These are phyloP conservation scores for Penicillium canescens DNA, from an alignment of 495 filamentous ascomycete species.

Conservation along the genomic window DNA sequence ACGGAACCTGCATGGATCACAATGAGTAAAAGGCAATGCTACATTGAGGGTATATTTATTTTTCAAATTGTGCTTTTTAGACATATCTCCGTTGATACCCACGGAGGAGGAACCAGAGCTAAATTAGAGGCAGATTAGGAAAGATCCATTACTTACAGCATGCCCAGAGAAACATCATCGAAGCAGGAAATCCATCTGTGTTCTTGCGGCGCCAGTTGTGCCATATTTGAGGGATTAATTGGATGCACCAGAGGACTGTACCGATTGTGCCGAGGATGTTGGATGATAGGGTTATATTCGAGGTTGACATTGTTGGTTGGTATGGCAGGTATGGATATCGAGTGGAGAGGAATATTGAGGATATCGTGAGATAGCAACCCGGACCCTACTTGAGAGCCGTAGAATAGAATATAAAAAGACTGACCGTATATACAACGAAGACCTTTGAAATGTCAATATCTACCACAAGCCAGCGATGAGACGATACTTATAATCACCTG, in stretches of 20 bases:
- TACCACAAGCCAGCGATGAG: too few species aligned
- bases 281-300: conserved; percentile 46
- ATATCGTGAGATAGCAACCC: too few species aligned
- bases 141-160: conserved; percentile 47
- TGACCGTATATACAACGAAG: too few species aligned
- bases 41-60: background rate
- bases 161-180: conserved; percentile 79
- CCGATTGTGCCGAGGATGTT: conserved; percentile 57
- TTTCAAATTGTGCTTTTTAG: background rate
- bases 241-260: conserved; percentile 56
- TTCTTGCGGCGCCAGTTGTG: conserved; percentile 68
- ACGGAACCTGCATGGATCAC: conserved; percentile 36
- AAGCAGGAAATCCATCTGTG: conserved; percentile 68
- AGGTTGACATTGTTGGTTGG: conserved; percentile 21
- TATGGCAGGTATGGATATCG: too few species aligned
- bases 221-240: conserved; percentile 64
- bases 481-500: too few species aligned
- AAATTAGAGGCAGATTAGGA: background rate
- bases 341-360: too few species aligned
- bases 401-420: too few species aligned
- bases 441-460: too few species aligned
- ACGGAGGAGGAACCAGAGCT: too few species aligned
- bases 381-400: too few species aligned
- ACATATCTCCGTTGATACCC: background rate
- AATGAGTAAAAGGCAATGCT: background rate